Evolutionary conservation across 371 early-diverging fungal species (phyloP).

Genomic region (Mucor lusitanicus): DNA sequence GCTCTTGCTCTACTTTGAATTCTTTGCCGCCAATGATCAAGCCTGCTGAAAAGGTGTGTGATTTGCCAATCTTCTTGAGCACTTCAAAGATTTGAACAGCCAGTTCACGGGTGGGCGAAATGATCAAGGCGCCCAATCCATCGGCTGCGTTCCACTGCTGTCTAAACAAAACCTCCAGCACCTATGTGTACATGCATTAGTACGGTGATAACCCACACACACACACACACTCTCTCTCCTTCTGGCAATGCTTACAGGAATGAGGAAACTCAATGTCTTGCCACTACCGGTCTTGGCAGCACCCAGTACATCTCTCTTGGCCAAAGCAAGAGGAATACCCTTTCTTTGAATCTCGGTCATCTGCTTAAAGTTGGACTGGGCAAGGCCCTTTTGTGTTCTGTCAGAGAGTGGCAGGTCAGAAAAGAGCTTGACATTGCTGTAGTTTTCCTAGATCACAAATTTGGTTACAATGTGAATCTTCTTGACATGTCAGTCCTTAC

Average conservation of each 20-base stretch:
- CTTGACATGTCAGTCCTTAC: neutral
- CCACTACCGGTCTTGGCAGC: conserved; percentile 99
- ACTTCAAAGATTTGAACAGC: conserved; percentile 97
- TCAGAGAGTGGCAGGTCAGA: conserved; percentile 70
- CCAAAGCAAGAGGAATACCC: conserved; percentile 87
- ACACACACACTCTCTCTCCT: neutral
- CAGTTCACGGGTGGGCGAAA: conserved; percentile 99
- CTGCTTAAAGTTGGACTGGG: conserved; percentile 78
- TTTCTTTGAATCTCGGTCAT: conserved; percentile 98
- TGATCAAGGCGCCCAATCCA: conserved; percentile 91
- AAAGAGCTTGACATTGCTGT: conserved; percentile 42
- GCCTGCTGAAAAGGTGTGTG: conserved; percentile 92
- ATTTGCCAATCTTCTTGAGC: conserved; percentile 82
- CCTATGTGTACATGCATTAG: conserved; percentile 24
- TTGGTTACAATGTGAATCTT: neutral
- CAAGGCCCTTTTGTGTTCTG: conserved; percentile 70
- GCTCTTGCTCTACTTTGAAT: conserved; percentile 86
- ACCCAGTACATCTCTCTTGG: conserved; percentile 91
- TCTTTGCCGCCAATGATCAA: conserved; percentile 97
- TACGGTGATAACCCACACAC: neutral
- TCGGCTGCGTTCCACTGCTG: conserved; percentile 84
- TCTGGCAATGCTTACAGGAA: conserved; percentile 72
- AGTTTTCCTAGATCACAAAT: conserved; percentile 34
- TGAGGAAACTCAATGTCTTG: conserved; percentile 97
- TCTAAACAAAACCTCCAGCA: conserved; percentile 83